A percentile compares a stretch with the other conserved stretches of the same genome.
Evolutionary conservation across 1,284 basidiomycete species (phyloP).

Genomic region (Ganoderma lucidum): DNA sequence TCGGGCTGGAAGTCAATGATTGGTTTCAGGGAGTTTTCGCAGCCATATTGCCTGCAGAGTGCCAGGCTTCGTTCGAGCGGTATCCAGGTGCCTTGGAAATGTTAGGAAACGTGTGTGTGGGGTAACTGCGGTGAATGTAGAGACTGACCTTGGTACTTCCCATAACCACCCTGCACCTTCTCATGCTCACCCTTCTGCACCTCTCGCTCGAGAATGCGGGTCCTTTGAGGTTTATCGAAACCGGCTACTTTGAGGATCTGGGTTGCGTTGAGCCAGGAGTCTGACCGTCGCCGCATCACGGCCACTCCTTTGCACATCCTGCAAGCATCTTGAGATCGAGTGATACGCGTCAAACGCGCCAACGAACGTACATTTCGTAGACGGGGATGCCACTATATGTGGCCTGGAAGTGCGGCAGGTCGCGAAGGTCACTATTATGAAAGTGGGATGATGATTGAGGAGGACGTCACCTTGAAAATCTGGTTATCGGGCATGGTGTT

Average conservation of each 20-base stretch:
- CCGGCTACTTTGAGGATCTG: constrained; percentile 99
- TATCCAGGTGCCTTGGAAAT: constrained; percentile 91
- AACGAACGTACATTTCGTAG: constrained; percentile 78
- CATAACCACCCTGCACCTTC: constrained; percentile 99
- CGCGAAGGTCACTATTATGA: constrained; percentile 20
- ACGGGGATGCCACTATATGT: constrained; percentile 90
- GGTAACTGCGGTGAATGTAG: neutral
- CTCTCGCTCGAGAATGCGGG: constrained; percentile 96
- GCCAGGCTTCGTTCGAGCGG: constrained; percentile 91
- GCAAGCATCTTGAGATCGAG: constrained; percentile 44
- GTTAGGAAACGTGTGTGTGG: neutral
- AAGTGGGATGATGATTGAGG: constrained; percentile 26
- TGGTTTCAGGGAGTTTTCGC: constrained; percentile 88
- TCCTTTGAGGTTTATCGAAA: constrained; percentile 98
- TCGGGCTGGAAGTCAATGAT: constrained; percentile 96
- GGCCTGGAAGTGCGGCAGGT: constrained; percentile 55
- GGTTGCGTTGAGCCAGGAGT: constrained; percentile 99
- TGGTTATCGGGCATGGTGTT: constrained; percentile 74
- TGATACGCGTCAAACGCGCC: constrained; percentile 45
- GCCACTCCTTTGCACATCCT: constrained; percentile 97
- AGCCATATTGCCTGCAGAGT: constrained; percentile 94
- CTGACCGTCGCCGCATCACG: constrained; percentile 95
- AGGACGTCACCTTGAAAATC: constrained; percentile 74
- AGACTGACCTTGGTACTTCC: constrained; percentile 94
- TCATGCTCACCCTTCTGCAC: constrained; percentile 99